These are phyloP conservation scores for Naumovozyma baii DNA, from an alignment of 805 yeast genomes.

Conservation along the genomic window DNA sequence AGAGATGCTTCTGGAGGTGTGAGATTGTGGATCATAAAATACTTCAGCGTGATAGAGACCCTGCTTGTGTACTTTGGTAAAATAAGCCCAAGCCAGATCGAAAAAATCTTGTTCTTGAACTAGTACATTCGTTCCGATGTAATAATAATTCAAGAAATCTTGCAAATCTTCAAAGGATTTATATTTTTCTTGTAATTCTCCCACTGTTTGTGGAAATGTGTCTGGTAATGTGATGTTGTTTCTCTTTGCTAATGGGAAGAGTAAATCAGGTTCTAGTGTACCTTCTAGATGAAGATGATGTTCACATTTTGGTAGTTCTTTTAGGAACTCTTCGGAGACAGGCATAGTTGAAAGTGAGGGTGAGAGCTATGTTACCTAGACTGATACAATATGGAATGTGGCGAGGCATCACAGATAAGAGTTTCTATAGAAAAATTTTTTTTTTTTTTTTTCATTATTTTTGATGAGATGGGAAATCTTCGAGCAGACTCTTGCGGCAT, in stretches of 20 bases:
- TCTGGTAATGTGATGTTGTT: slow-evolving; percentile 53
- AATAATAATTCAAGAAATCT: slow-evolving; percentile 70
- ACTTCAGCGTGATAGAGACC: slow-evolving; percentile 65
- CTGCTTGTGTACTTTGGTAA: slow-evolving; percentile 46
- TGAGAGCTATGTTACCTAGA: no score
- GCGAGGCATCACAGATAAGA: no score
- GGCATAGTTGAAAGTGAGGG: no score
- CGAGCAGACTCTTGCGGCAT: no score
- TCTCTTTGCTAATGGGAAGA: slow-evolving; percentile 60
- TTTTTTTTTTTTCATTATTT: no score
- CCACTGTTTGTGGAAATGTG: slow-evolving; percentile 50
- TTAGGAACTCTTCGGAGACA: slow-evolving; percentile 37
- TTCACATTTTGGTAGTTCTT: slow-evolving; percentile 76
- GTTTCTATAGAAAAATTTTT: no score
- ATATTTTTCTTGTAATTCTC: slow-evolving; percentile 50
- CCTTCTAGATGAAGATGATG: slow-evolving; percentile 83
- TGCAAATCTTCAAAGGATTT: slow-evolving; percentile 56
- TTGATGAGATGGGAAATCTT: no score
- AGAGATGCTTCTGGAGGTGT: slow-evolving; percentile 53
- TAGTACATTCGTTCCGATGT: slow-evolving; percentile 73
- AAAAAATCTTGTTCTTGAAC: slow-evolving; percentile 61
- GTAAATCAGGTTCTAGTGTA: slow-evolving; percentile 64
- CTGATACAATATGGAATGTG: no score
- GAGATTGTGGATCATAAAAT: slow-evolving; percentile 82
- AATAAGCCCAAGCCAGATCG: slow-evolving; percentile 69